These are phyloP conservation scores for Carex scoparia DNA, from an alignment of 176 grass and related monocot genomes.

Conservation along the genomic window DNA sequence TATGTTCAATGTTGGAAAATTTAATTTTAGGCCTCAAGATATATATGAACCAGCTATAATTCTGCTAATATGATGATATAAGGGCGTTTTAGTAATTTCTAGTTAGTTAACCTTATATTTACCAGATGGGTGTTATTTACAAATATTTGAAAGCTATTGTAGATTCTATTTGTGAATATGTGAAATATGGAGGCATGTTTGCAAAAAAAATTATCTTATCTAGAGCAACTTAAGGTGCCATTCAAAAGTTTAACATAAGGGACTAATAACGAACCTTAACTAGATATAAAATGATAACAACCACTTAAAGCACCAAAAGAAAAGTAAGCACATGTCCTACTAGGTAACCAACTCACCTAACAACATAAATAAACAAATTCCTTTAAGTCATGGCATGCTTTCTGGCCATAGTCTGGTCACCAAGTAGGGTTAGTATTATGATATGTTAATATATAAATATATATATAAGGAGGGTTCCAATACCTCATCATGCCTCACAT, in stretches of 20 bases:
- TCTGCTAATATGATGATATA: neutral
- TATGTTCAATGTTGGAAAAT: neutral
- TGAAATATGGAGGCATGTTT: neutral
- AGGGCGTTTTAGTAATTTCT: neutral
- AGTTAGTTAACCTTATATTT: neutral
- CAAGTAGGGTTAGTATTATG: neutral
- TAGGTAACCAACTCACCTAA: slow-evolving; percentile 19
- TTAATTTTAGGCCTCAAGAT: neutral
- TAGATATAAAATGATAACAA: neutral
- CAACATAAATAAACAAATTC: neutral
- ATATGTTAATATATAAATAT: too few relatives aligned
- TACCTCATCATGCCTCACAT: too few relatives aligned
- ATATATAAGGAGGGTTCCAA: too few relatives aligned
- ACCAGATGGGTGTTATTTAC: neutral
- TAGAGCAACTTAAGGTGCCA: neutral
- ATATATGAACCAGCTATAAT: neutral
- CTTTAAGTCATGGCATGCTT: neutral
- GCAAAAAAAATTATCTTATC: neutral
- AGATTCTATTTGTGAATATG: neutral
- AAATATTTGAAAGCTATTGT: neutral
- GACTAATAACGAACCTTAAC: neutral
- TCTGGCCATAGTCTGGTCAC: neutral
- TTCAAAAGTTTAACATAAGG: neutral
- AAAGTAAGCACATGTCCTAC: neutral
- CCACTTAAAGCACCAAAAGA: neutral